phyloP scores from a whole-genome alignment of 768 basidiomycete genomes.

The Xerocomus spinulosus region DNA sequence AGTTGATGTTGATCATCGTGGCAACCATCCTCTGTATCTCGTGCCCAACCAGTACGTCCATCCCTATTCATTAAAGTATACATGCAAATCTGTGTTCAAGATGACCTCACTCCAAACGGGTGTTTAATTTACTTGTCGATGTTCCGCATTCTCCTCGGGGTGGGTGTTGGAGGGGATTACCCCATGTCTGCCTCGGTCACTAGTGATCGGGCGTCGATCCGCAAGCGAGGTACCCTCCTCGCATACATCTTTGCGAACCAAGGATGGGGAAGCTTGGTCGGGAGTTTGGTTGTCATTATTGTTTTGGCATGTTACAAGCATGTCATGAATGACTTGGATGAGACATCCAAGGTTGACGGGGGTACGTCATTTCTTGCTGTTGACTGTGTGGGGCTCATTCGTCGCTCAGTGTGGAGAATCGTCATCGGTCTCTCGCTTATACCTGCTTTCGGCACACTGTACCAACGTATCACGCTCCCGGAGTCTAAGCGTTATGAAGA shows the following conservation, averaged over 20 bases:
- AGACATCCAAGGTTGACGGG: constrained; percentile 66
- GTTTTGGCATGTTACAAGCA: constrained; percentile 60
- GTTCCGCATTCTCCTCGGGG: constrained; percentile 69
- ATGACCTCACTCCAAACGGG: constrained; percentile 45
- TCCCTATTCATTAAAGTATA: not conserved
- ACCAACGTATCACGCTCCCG: constrained; percentile 69
- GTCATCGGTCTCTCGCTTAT: constrained; percentile 68
- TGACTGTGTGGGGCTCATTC: not conserved
- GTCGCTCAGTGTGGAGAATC: constrained; percentile 62
- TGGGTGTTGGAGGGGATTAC: constrained; percentile 79
- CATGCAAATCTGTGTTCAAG: constrained; percentile 19
- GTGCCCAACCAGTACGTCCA: constrained; percentile 50
- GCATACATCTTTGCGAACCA: constrained; percentile 74
- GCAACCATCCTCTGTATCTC: constrained; percentile 69
- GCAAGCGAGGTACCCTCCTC: constrained; percentile 69
- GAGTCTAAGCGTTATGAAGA: constrained; percentile 57
- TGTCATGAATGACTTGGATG: constrained; percentile 53
- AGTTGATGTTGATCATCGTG: constrained; percentile 75
- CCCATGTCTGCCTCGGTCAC: constrained; percentile 71
- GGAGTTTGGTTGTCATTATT: constrained; percentile 57
- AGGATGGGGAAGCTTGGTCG: constrained; percentile 72
- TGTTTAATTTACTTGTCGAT: constrained; percentile 59
- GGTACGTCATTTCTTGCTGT: constrained; percentile 36
- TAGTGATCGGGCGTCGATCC: constrained; percentile 59
- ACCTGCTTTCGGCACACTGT: constrained; percentile 70